These are phyloP conservation scores for Pelargonium nanum DNA, from an alignment of 345 rosid species.

Conservation along the genomic window DNA sequence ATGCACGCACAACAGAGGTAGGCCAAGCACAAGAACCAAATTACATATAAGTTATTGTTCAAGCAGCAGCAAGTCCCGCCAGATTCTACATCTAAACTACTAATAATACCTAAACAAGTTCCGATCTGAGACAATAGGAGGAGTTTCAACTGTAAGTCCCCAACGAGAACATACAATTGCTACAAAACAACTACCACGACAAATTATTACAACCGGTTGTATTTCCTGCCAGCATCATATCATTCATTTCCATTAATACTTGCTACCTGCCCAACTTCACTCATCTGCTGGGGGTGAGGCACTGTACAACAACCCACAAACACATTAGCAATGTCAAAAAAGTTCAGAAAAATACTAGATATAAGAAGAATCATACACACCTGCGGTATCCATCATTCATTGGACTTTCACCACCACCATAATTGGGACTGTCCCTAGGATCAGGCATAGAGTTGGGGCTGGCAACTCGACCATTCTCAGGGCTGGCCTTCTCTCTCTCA, in stretches of 20 bases:
- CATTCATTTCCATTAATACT: neutral
- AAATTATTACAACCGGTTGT: neutral
- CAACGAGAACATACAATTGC: too few relatives aligned
- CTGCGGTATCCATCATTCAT: constrained; percentile 30
- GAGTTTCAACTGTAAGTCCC: too few relatives aligned
- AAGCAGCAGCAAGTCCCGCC: too few relatives aligned
- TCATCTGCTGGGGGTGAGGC: constrained; percentile 34
- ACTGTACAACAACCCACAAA: constrained; percentile 13
- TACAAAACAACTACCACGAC: neutral
- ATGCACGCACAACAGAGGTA: too few relatives aligned
- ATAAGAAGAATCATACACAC: constrained; percentile 12
- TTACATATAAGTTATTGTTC: too few relatives aligned
- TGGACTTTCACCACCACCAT: constrained; percentile 55
- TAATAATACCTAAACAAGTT: too few relatives aligned
- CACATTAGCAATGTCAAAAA: neutral
- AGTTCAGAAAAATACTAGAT: neutral
- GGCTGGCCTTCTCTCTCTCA: constrained; percentile 24
- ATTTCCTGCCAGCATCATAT: neutral
- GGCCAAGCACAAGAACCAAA: too few relatives aligned
- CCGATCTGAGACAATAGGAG: too few relatives aligned
- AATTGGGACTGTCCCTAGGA: constrained; percentile 21
- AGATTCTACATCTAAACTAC: too few relatives aligned
- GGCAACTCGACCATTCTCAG: constrained; percentile 23
- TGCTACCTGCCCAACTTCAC: constrained; percentile 10
- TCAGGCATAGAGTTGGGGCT: constrained; percentile 18